A percentile compares a stretch with the other conserved stretches of the same genome.
phyloP scores from a whole-genome alignment of 2,329 filamentous ascomycete genomes.

The Apiospora pterosperma region DNA sequence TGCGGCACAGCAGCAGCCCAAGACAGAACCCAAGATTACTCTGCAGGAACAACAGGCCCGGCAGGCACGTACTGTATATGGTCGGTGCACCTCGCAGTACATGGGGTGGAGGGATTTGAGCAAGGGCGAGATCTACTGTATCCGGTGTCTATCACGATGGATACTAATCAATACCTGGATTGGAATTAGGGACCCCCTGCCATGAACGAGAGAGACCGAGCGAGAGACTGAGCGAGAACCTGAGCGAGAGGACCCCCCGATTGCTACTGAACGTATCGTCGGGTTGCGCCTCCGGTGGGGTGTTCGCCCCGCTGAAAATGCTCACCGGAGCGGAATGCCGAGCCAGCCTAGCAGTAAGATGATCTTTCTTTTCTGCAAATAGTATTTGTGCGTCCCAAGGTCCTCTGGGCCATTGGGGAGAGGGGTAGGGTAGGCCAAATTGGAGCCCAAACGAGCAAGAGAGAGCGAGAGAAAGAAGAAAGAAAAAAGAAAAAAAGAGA shows the following conservation, averaged over 20 bases:
- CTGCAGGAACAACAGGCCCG: background rate
- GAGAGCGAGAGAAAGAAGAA: too few relatives aligned
- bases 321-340: constrained; percentile 7
- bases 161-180: too few relatives aligned
- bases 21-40: background rate
- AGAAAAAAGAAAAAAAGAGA: too few relatives aligned
- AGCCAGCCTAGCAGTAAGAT: background rate
- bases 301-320: background rate
- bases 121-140: background rate
- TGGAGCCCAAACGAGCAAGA: background rate
- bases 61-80: background rate
- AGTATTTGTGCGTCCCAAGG: background rate
- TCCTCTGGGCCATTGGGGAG: background rate
- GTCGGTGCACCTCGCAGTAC: too few relatives aligned
- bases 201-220: too few relatives aligned
- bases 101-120: too few relatives aligned
- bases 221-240: background rate
- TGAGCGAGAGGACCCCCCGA: background rate
- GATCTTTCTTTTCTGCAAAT: background rate
- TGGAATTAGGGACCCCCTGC: background rate
- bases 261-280: background rate
- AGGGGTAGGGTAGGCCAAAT: background rate
- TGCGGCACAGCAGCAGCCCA: background rate
- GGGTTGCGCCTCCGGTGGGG: background rate
- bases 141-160: background rate